phyloP scores from a whole-genome alignment of 2,329 filamentous ascomycete genomes.

The Fusarium solani-melongenae region DNA sequence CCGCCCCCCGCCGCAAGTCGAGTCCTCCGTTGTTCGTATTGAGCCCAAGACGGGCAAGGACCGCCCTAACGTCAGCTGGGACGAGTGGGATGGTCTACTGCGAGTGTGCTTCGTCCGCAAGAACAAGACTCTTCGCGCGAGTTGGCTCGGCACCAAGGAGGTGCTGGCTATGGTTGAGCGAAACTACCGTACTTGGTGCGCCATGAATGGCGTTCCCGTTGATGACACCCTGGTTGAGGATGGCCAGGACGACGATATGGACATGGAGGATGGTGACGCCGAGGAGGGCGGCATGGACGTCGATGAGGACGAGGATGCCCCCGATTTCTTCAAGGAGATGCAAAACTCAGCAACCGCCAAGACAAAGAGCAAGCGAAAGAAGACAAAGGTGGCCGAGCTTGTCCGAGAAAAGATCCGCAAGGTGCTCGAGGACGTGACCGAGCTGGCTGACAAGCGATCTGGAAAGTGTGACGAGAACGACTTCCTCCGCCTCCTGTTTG shows the following conservation, averaged over 20 bases:
- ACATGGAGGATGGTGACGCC: conserved; percentile 53
- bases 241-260: conserved; percentile 51
- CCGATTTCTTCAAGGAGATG: conserved; percentile 83
- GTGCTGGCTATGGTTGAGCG: conserved; percentile 84
- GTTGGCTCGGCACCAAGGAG: conserved; percentile 82
- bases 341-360: conserved; percentile 59
- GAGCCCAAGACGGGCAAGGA: conserved; percentile 83
- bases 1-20: conserved; percentile 91
- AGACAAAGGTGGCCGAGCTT: conserved; percentile 82
- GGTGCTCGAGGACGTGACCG: conserved; percentile 84
- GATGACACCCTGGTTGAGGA: conserved; percentile 72
- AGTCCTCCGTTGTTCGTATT: conserved; percentile 89
- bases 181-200: conserved; percentile 92
- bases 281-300: conserved; percentile 64
- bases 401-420: conserved; percentile 89
- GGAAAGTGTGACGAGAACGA: conserved; percentile 93
- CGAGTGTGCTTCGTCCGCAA: conserved; percentile 79
- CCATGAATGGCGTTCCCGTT: conserved; percentile 82
- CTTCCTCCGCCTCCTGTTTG: conserved; percentile 81
- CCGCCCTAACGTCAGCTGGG: conserved; percentile 88
- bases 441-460: conserved; percentile 82
- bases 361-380: conserved; percentile 77
- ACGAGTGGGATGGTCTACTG: conserved; percentile 93
- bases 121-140: conserved; percentile 88
- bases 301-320: conserved; percentile 77